These are phyloP conservation scores for Pseudogymnoascus sp. DNA, from an alignment of 2,329 filamentous ascomycete species.

Conservation along the genomic window DNA sequence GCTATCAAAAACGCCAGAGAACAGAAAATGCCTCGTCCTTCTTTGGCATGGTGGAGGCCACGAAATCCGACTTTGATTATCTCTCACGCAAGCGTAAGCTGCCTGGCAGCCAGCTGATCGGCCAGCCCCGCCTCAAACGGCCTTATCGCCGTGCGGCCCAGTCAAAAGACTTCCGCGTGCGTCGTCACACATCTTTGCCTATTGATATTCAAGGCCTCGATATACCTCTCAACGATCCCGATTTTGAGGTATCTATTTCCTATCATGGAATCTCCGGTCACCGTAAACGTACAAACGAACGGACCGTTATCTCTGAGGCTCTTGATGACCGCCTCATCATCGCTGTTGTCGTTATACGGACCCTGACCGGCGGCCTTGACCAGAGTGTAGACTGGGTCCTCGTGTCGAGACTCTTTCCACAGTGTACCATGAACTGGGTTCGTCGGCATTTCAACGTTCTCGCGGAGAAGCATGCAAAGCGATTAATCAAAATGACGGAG, in stretches of 20 bases:
- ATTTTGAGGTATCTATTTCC: constrained; percentile 2
- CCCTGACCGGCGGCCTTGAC: constrained; percentile 52
- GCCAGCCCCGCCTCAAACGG: background rate
- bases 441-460: constrained; percentile 47
- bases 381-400: constrained; percentile 54
- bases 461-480: constrained; percentile 42
- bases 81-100: background rate
- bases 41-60: constrained; percentile 3
- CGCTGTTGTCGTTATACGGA: constrained; percentile 49
- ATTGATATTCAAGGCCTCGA: constrained; percentile 21
- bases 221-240: constrained; percentile 4
- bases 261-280: constrained; percentile 12
- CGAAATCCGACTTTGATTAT: constrained; percentile 3
- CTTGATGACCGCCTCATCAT: constrained; percentile 42
- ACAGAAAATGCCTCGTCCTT: background rate
- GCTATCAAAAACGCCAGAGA: background rate
- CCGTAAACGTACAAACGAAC: constrained; percentile 25
- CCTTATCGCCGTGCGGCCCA: constrained; percentile 15
- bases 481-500: constrained; percentile 48
- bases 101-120: constrained; percentile 1
- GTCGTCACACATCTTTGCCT: constrained; percentile 17
- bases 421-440: constrained; percentile 42
- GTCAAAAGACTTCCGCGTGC: constrained; percentile 20
- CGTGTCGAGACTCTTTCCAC: constrained; percentile 47
- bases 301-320: constrained; percentile 4